Evolutionary conservation across 805 yeast genomes (phyloP).

Genomic region (Candida takata): DNA sequence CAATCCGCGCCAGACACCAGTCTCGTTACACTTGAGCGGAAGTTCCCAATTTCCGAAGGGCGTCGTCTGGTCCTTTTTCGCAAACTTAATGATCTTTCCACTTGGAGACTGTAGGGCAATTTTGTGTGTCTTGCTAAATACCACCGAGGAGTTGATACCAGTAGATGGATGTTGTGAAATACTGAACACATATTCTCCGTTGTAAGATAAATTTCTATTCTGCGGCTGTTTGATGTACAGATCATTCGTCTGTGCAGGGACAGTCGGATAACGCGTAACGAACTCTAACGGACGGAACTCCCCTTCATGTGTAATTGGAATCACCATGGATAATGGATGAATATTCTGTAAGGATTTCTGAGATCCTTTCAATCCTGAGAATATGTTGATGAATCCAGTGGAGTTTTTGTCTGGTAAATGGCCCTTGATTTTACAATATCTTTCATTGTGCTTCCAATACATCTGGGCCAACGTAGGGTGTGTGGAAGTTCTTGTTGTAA

Average conservation of each 20-base stretch:
- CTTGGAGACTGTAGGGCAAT: conserved; percentile 78
- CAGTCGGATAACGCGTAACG: conserved; percentile 66
- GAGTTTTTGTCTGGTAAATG: conserved; percentile 61
- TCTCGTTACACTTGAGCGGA: conserved; percentile 56
- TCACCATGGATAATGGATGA: conserved; percentile 64
- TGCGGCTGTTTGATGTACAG: conserved; percentile 84
- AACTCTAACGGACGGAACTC: conserved; percentile 54
- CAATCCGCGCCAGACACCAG: conserved; percentile 78
- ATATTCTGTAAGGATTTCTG: conserved; percentile 50
- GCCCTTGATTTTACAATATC: conserved; percentile 76
- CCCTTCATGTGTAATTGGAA: conserved; percentile 74
- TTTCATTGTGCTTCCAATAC: conserved; percentile 55
- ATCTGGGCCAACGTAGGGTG: conserved; percentile 70
- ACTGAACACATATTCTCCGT: conserved; percentile 58
- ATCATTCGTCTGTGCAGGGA: conserved; percentile 62
- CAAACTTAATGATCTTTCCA: conserved; percentile 63
- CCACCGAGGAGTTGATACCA: conserved; percentile 8
- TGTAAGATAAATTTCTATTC: conserved; percentile 47
- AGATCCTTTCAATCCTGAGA: conserved; percentile 57
- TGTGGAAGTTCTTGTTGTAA: conserved; percentile 36
- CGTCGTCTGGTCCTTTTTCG: conserved; percentile 38
- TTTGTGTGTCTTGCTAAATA: conserved; percentile 34
- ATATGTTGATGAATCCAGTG: conserved; percentile 70
- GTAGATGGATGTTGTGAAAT: conserved; percentile 42
- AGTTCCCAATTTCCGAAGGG: conserved; percentile 54